Percentiles rank a stretch among this genome's conserved stretches.
phyloP scores from a whole-genome alignment of 805 yeast genomes.

The Lipomyces yamanashiensis region DNA sequence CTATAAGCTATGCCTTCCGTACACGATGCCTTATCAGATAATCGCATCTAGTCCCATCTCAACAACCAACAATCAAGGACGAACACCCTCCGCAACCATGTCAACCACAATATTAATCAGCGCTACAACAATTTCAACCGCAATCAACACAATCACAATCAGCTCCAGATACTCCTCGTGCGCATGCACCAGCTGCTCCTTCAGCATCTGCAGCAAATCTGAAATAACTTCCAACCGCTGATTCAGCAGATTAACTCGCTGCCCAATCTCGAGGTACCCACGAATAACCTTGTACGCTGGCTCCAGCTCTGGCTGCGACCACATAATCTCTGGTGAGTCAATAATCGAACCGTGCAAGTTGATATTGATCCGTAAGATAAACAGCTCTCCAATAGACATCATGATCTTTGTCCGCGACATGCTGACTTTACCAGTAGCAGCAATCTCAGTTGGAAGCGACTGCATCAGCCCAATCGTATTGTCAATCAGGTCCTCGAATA shows the following conservation, averaged over 20 bases:
- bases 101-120: conserved; percentile 45
- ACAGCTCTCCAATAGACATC: conserved; percentile 96
- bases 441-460: conserved; percentile 95
- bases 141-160: conserved; percentile 86
- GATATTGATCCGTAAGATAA: conserved; percentile 64
- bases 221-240: conserved; percentile 92
- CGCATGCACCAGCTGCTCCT: conserved; percentile 94
- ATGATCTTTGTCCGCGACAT: conserved; percentile 94
- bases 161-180: conserved; percentile 88
- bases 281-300: conserved; percentile 97
- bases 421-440: conserved; percentile 90
- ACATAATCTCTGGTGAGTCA: conserved; percentile 97
- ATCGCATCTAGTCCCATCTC: neutral
- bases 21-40: neutral
- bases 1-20: too few species aligned
- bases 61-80: neutral
- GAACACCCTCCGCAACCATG: conserved; percentile 26
- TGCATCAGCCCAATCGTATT: conserved; percentile 97
- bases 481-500: conserved; percentile 94
- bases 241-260: conserved; percentile 84
- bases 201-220: conserved; percentile 91
- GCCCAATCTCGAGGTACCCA: conserved; percentile 85
- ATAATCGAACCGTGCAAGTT: conserved; percentile 62
- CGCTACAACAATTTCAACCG: conserved; percentile 89
- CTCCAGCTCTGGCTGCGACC: conserved; percentile 98